phyloP scores from a whole-genome alignment of 805 yeast genomes.

The Ogataea degrootiae region DNA sequence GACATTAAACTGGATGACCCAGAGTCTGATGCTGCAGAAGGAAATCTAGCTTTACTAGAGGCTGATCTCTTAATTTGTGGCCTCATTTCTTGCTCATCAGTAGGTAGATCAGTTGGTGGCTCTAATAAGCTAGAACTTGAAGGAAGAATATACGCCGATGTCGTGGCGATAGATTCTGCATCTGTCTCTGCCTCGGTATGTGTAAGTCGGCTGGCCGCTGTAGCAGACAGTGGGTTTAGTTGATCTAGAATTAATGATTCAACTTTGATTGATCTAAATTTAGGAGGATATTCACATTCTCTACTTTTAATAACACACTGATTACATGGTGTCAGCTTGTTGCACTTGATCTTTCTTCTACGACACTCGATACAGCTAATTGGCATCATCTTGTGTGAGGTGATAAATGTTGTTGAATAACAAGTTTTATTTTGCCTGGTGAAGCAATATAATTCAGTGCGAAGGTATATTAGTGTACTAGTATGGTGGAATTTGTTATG shows the following conservation, averaged over 20 bases:
- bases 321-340: conserved; percentile 37
- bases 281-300: conserved; percentile 43
- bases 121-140: too few species aligned
- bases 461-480: too few species aligned
- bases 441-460: too few species aligned
- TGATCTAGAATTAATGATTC: conserved; percentile 19
- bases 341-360: conserved; percentile 33
- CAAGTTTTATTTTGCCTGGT: too few species aligned
- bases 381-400: conserved; percentile 24
- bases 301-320: conserved; percentile 37
- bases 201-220: background rate
- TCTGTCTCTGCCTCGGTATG: background rate
- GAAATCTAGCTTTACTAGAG: background rate
- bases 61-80: background rate
- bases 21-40: background rate
- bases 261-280: conserved; percentile 40
- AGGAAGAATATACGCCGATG: too few species aligned
- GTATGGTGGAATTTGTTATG: too few species aligned
- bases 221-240: background rate
- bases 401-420: too few species aligned
- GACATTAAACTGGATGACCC: background rate
- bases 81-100: background rate
- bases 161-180: background rate
- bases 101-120: too few species aligned
- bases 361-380: conserved; percentile 32